Evolutionary conservation across 116 monocot species (phyloP).

Genomic region (Iris pallida): DNA sequence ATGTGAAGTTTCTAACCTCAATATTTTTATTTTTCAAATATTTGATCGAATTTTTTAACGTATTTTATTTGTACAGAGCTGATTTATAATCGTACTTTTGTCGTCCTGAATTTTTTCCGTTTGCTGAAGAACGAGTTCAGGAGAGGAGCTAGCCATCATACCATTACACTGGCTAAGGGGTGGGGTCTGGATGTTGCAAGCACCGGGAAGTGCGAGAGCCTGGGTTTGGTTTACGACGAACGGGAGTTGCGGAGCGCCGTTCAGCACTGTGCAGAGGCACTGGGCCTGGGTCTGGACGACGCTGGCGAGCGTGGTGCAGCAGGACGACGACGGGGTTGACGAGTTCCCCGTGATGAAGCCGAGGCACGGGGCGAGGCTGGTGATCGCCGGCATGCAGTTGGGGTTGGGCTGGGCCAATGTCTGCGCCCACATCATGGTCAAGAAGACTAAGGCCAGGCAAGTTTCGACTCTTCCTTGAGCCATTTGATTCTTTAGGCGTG

Average conservation of each 20-base stretch:
- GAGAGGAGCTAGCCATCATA: neutral
- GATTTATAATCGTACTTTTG: too few relatives aligned
- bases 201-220: conserved; percentile 42
- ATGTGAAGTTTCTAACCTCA: too few relatives aligned
- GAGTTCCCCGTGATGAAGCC: conserved; percentile 22
- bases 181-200: conserved; percentile 43
- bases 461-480: neutral
- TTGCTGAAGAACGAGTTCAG: neutral
- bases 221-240: conserved; percentile 27
- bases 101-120: too few relatives aligned
- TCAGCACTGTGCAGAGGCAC: conserved; percentile 31
- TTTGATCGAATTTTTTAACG: too few relatives aligned
- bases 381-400: conserved; percentile 14
- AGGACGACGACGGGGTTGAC: conserved; percentile 15
- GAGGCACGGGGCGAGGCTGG: conserved; percentile 33
- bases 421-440: neutral
- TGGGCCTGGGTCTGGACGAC: conserved; percentile 23
- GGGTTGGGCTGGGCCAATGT: conserved; percentile 6
- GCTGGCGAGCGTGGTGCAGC: conserved; percentile 33
- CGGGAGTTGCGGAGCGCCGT: conserved; percentile 16
- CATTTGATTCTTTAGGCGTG: neutral
- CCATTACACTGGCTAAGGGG: conserved; percentile 38
- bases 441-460: neutral
- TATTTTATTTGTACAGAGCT: too few relatives aligned
- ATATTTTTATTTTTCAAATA: too few relatives aligned